phyloP scores from a whole-genome alignment of 306 rosid genomes.

The Cucumis sativus region Cucumber_9930_V3 NC_026659.2:7879501-7880000 shows the following conservation, averaged over 20 bases:
- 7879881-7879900: not conserved
- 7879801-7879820: not conserved
- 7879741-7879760: not conserved
- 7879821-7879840: no score
- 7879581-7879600: constrained; percentile 2
- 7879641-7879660: not conserved
- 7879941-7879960: not conserved
- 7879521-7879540: not conserved
- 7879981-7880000: not conserved
- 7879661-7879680: not conserved
- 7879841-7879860: not conserved
- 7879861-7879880: not conserved
- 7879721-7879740: not conserved
- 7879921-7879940: not conserved
- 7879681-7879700: not conserved
- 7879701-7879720: not conserved
- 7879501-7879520: no score
- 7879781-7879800: not conserved
- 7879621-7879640: not conserved
- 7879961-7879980: not conserved
- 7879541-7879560: constrained; percentile 5
- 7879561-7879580: constrained; percentile 2
- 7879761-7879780: not conserved
- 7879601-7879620: not conserved
- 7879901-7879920: not conserved